These are phyloP conservation scores for Pistacia integerrima DNA, from an alignment of 345 rosid species.

Conservation along the genomic window DNA sequence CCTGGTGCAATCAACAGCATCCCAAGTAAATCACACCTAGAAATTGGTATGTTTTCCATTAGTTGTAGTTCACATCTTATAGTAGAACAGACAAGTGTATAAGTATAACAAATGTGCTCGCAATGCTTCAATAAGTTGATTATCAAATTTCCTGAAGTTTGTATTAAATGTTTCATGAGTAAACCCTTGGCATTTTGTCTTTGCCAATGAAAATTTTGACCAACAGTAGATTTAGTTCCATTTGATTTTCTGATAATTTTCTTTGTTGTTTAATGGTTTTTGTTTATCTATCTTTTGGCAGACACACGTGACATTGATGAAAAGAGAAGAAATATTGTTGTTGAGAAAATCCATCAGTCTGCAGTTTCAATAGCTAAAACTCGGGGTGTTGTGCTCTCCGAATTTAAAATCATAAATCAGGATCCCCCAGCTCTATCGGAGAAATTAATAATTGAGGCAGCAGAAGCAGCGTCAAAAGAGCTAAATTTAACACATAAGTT, in stretches of 20 bases:
- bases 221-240: background rate
- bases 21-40: slow-evolving; percentile 91
- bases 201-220: background rate
- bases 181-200: slow-evolving; percentile 1
- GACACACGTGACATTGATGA: slow-evolving; percentile 94
- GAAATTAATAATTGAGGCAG: slow-evolving; percentile 59
- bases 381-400: slow-evolving; percentile 65
- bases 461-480: slow-evolving; percentile 67
- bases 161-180: background rate
- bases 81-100: background rate
- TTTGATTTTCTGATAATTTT: slow-evolving; percentile 9
- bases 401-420: slow-evolving; percentile 87
- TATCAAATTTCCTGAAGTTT: background rate
- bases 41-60: slow-evolving; percentile 59
- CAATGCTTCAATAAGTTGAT: background rate
- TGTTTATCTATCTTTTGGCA: slow-evolving; percentile 24
- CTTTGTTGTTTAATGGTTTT: background rate
- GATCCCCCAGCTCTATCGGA: slow-evolving; percentile 91
- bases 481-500: slow-evolving; percentile 68
- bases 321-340: slow-evolving; percentile 68
- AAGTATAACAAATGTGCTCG: background rate
- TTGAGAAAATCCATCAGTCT: slow-evolving; percentile 74
- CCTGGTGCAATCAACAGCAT: slow-evolving; percentile 98
- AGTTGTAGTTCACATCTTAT: background rate
- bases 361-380: slow-evolving; percentile 61